Base-by-base conservation (phyloP, 805 yeast species). In the Pichia membranifaciens region DNA sequence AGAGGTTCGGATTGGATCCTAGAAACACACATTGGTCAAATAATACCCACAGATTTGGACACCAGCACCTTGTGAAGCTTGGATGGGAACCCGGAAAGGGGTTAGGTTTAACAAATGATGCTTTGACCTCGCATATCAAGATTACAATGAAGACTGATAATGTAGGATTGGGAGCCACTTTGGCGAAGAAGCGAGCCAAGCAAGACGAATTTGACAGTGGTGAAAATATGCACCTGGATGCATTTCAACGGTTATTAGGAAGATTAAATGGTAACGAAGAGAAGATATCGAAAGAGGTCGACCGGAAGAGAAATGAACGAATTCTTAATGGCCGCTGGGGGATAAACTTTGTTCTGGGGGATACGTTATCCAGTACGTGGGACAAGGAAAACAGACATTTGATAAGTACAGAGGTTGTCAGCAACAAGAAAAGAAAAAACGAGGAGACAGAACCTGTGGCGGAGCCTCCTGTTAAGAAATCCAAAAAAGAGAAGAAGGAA, bases 51-150 rank as follows among this genome's bases (percentile, higher is more conserved):
- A 69, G 96, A 44, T 91, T 91, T 59, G 99, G 99, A 0, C 96
- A 86, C 62, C 79, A 84, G 58, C 89, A 89, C 64, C 65, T 91
- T 50, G 80, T 80, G 52, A 82, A 79, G 55, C 70, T 82, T 60
- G 99, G 99, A 16, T 91, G 99, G 99, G 75, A 72, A 44, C 96
- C 95, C 2, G 99, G 99, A 17, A 69, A 72, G 52, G 98, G 98
- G 7, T 73, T 91, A 18, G 99, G 99, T 2, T 62, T 78, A 43
- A 81, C 76, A 1, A 60, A 74, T 3, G 78, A 82, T 58, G 81
- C 93, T 3, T 74, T 79, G 38, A 86, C 88, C 0, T 69, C 88
- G 2, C 96, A 93, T 61, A 85, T 91, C 38, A 89, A 85, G 59
- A 93, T 93, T 12, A 65, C 78, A 3, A 67, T 88, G 13, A 91